A percentile compares a stretch with the other conserved stretches of the same genome.
These are phyloP conservation scores for Hyphopichia pseudoburtonii DNA, from an alignment of 1,139 yeast species.

Conservation along the genomic window DNA sequence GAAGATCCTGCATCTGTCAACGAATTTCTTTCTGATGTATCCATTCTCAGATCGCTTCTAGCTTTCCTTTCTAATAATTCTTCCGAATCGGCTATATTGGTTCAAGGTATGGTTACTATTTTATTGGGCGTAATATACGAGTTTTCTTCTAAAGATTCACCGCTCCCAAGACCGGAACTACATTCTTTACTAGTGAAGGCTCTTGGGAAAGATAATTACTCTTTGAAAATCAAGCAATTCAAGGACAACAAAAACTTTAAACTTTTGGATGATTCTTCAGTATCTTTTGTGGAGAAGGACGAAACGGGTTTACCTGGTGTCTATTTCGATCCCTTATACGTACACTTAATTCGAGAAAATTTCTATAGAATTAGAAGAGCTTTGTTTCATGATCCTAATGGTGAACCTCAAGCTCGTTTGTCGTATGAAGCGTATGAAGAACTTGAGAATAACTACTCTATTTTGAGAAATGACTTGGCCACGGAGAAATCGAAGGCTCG, in stretches of 20 bases:
- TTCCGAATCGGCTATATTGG: slow-evolving; percentile 55
- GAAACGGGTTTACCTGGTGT: slow-evolving; percentile 87
- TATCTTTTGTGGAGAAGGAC: slow-evolving; percentile 43
- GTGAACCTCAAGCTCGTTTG: slow-evolving; percentile 66
- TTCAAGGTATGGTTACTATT: slow-evolving; percentile 74
- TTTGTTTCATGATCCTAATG: slow-evolving; percentile 68
- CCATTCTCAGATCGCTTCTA: slow-evolving; percentile 65
- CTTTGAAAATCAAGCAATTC: slow-evolving; percentile 71
- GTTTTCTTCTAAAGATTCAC: slow-evolving; percentile 71
- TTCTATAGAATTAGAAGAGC: slow-evolving; percentile 68
- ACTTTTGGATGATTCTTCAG: slow-evolving; percentile 46
- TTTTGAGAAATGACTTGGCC: slow-evolving; percentile 24
- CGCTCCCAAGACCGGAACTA: slow-evolving; percentile 65
- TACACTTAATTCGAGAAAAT: slow-evolving; percentile 68
- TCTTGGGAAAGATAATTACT: slow-evolving; percentile 81
- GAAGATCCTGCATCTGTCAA: slow-evolving; percentile 76
- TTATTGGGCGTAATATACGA: slow-evolving; percentile 80
- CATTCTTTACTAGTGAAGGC: slow-evolving; percentile 61
- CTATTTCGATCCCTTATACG: slow-evolving; percentile 66
- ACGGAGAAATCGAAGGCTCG: slow-evolving; percentile 25
- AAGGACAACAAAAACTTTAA: slow-evolving; percentile 57
- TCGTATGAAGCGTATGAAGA: slow-evolving; percentile 73
- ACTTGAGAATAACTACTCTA: slow-evolving; percentile 43
- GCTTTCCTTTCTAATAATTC: slow-evolving; percentile 65
- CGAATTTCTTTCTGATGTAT: slow-evolving; percentile 69